phyloP scores from a whole-genome alignment of 257 asterid genomes.

The Henckelia pumila region DNA sequence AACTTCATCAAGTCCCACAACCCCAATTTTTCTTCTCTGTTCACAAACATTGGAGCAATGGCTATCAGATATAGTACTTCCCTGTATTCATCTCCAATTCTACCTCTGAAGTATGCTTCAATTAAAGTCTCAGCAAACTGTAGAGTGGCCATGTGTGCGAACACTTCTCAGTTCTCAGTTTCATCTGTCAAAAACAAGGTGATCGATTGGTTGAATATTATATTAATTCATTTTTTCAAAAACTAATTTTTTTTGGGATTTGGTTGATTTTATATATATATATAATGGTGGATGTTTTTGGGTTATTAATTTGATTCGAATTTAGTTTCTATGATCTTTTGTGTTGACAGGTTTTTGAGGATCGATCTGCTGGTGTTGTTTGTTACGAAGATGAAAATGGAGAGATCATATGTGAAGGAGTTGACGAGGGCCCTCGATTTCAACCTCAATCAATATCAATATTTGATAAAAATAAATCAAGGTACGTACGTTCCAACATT shows the following conservation, averaged over 20 bases:
- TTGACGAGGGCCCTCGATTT: constrained; percentile 67
- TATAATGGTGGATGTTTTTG: background rate
- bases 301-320: background rate
- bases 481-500: no score
- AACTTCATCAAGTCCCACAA: constrained; percentile 28
- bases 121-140: constrained; percentile 18
- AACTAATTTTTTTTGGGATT: background rate
- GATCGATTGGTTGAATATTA: background rate
- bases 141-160: constrained; percentile 42
- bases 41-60: constrained; percentile 32
- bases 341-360: constrained; percentile 50
- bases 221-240: background rate
- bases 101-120: constrained; percentile 22
- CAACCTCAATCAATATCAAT: constrained; percentile 35
- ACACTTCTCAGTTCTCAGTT: constrained; percentile 28
- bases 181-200: constrained; percentile 41
- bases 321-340: background rate
- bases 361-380: constrained; percentile 48
- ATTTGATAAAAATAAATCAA: constrained; percentile 27
- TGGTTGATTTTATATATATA: background rate
- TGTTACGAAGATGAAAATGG: constrained; percentile 63
- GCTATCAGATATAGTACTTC: constrained; percentile 36
- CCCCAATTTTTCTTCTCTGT: constrained; percentile 9
- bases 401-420: constrained; percentile 64
- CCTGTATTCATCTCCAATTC: constrained; percentile 24